phyloP scores from a whole-genome alignment of 1,284 basidiomycete genomes.

The Wolfiporia cocos region DNA sequence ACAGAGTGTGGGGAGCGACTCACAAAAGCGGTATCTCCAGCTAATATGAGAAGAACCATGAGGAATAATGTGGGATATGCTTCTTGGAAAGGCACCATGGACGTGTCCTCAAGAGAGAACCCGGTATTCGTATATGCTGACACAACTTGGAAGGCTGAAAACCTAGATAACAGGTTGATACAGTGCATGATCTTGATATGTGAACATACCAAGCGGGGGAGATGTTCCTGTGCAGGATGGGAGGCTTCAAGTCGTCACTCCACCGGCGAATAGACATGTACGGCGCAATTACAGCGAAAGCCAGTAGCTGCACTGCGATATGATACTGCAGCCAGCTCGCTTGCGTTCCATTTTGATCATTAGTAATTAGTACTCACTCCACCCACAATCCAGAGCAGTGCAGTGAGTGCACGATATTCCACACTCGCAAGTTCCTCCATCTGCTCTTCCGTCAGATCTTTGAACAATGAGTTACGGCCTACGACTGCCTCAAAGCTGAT shows the following conservation, averaged over 20 bases:
- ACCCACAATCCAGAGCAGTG: slow-evolving; percentile 73
- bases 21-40: slow-evolving; percentile 90
- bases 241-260: slow-evolving; percentile 49
- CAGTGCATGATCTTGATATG: background rate
- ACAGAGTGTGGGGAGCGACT: too few relatives aligned
- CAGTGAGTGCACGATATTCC: slow-evolving; percentile 83
- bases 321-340: slow-evolving; percentile 50
- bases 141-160: slow-evolving; percentile 79
- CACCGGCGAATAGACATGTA: slow-evolving; percentile 59
- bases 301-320: slow-evolving; percentile 20
- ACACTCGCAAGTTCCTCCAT: slow-evolving; percentile 91
- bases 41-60: slow-evolving; percentile 70
- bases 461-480: slow-evolving; percentile 86
- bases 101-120: slow-evolving; percentile 85
- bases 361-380: slow-evolving; percentile 20
- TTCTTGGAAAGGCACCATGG: slow-evolving; percentile 83
- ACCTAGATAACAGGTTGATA: slow-evolving; percentile 44
- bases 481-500: slow-evolving; percentile 84
- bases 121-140: slow-evolving; percentile 92
- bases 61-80: slow-evolving; percentile 79
- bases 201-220: slow-evolving; percentile 51
- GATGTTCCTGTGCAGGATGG: slow-evolving; percentile 46
- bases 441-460: slow-evolving; percentile 75
- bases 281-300: slow-evolving; percentile 62
- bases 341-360: background rate